These are phyloP conservation scores for Fraxinus platypoda DNA, from an alignment of 305 asterid species.

Conservation along the genomic window DNA sequence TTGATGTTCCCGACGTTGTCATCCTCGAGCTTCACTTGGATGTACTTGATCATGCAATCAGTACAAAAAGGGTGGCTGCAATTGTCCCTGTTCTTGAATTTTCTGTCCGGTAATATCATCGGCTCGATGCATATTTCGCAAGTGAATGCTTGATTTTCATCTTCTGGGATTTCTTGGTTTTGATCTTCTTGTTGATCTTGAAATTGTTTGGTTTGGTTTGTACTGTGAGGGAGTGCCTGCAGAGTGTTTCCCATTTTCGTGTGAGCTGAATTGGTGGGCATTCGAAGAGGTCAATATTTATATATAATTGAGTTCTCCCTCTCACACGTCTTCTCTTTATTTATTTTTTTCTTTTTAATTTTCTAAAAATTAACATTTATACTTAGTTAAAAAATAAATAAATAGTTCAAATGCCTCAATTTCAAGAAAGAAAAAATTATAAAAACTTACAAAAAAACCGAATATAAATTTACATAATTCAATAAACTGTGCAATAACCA, in stretches of 20 bases:
- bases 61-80: constrained; percentile 67
- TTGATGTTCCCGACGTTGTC: constrained; percentile 43
- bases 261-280: background rate
- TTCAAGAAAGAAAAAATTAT: background rate
- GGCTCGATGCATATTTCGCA: constrained; percentile 86
- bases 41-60: constrained; percentile 64
- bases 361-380: background rate
- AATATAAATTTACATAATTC: background rate
- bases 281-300: background rate
- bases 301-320: background rate
- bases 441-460: background rate
- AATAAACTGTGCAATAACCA: background rate
- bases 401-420: background rate
- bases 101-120: constrained; percentile 10
- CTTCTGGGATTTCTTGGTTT: constrained; percentile 3
- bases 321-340: background rate
- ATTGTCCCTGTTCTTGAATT: constrained; percentile 25
- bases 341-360: background rate
- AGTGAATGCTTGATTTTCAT: constrained; percentile 35
- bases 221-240: background rate
- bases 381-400: background rate
- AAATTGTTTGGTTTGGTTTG: background rate
- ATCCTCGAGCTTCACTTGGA: constrained; percentile 60
- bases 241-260: background rate
- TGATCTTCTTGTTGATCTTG: background rate